Conservation (phyloP, 2,329 filamentous ascomycete genomes). For the Fusarium sp. region DNA sequence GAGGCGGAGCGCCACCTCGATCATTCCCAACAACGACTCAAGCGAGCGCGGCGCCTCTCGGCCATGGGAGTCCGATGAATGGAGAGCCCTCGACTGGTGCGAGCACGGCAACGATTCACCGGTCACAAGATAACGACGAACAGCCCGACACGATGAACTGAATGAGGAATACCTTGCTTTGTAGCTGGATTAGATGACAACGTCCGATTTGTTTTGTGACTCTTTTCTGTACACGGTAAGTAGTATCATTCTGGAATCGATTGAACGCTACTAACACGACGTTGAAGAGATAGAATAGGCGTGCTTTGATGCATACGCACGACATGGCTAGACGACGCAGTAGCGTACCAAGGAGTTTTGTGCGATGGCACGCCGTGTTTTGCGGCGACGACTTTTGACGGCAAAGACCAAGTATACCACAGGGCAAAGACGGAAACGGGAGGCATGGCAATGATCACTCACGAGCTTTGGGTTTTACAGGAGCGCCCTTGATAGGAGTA, state of each 20-base stretch:
- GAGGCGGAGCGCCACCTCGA: constrained; percentile 34
- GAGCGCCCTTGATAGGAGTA: constrained; percentile 24
- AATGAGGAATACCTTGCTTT: constrained; percentile 25
- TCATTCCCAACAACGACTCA: constrained; percentile 6
- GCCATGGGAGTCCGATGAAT: constrained; percentile 38
- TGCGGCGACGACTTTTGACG: constrained; percentile 36
- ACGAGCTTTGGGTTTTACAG: constrained; percentile 27
- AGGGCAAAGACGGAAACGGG: constrained; percentile 24
- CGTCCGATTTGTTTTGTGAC: constrained; percentile 24
- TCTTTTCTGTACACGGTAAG: constrained; percentile 35
- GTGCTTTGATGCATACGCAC: constrained; percentile 12
- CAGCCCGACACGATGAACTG: constrained; percentile 38
- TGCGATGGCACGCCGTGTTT: constrained; percentile 27
- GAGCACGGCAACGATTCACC: constrained; percentile 51
- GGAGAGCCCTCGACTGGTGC: constrained; percentile 44
- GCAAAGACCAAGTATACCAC: constrained; percentile 39
- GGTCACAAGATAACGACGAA: constrained; percentile 33
- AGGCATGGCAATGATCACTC: constrained; percentile 29
- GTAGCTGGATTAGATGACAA: constrained; percentile 20
- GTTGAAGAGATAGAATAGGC: constrained; percentile 29
- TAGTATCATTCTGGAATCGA: neutral
- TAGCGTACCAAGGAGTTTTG: constrained; percentile 35
- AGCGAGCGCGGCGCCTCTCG: constrained; percentile 47
- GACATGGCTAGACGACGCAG: constrained; percentile 31
- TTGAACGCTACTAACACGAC: constrained; percentile 14